These are phyloP conservation scores for Myriosclerotinia scirpicola DNA, from an alignment of 2,329 filamentous ascomycete species.

Conservation along the genomic window DNA sequence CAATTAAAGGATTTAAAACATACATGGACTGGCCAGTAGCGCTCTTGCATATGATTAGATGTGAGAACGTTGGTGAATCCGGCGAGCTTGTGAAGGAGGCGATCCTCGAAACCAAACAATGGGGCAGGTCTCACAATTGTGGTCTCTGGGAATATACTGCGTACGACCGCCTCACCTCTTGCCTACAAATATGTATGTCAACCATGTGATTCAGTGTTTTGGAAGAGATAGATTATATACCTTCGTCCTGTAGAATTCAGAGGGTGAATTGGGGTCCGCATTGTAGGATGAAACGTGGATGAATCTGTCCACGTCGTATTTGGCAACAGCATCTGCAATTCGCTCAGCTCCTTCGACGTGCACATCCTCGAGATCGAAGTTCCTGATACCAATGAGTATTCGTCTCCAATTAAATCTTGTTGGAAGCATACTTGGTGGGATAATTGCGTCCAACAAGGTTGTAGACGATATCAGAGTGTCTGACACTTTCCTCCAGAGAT, in stretches of 20 bases:
- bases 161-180: constrained; percentile 77
- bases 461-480: constrained; percentile 96
- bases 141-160: constrained; percentile 91
- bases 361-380: constrained; percentile 90
- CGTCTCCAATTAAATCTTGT: not conserved
- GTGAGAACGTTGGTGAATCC: constrained; percentile 79
- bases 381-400: constrained; percentile 56
- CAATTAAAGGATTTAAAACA: constrained; percentile 2
- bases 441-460: constrained; percentile 94
- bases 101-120: constrained; percentile 93
- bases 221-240: constrained; percentile 35
- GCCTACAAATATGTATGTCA: constrained; percentile 50
- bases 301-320: constrained; percentile 96
- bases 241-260: constrained; percentile 92
- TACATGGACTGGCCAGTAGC: constrained; percentile 89
- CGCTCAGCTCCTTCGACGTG: constrained; percentile 90
- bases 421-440: constrained; percentile 75
- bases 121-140: constrained; percentile 94
- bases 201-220: not conserved
- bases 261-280: constrained; percentile 73
- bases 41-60: constrained; percentile 89
- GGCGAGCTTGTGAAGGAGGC: constrained; percentile 82
- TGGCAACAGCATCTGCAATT: constrained; percentile 90
- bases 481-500: constrained; percentile 93
- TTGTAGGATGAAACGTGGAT: constrained; percentile 97